Evolutionary conservation across 768 basidiomycete genomes (phyloP), one percentile per base, ranked within the genome.

Genomic region (Tylopilus sp.): DNA sequence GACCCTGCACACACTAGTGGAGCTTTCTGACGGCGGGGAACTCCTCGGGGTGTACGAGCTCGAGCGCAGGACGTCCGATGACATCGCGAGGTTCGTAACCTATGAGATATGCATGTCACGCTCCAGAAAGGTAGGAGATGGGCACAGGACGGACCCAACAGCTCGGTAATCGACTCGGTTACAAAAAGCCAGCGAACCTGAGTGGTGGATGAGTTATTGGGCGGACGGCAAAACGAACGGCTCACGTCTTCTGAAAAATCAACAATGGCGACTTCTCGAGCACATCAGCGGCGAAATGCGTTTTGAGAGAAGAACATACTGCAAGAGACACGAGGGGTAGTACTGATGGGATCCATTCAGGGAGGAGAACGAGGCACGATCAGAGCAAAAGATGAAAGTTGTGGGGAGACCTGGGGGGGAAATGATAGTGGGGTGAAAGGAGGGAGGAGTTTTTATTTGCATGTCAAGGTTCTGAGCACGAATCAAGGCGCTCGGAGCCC

Each of bases 31-130:
- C 79, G 31, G 80, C 76, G 25, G 76, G 66, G 57, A 83, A 83
- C 64, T 91, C 88, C 46, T 91, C 89, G 2, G 88, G 88, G 64
- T 91, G 89, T 25, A 88, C 86, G 54, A 91, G 83, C 48, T 87
- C 80, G 40, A 90, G 72, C 3, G 84, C 86, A 4, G 87, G 79
- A 30, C 72, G 75, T 3, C 85, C 85, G 48, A 86, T 74, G 53
- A 90, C 75, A 59, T 91, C 88, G 46, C 74, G 72, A 8, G 86
- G 84, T 58, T 91, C 88, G 61, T 76, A 91, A 44, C 88, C 88
- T 90, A 60, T 20, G 21, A 22, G 7, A 40, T 17, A 25, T 57
- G 40, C 50, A 18, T 9, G 7, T 15, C 4, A 18, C 1, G 28
- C 11, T 28, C 28, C 28, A 12, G 30, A 44, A n/a, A 6, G 36